Evolutionary conservation across 306 rosid genomes (phyloP).

Genomic region (Lathyrus tuberosus): DNA sequence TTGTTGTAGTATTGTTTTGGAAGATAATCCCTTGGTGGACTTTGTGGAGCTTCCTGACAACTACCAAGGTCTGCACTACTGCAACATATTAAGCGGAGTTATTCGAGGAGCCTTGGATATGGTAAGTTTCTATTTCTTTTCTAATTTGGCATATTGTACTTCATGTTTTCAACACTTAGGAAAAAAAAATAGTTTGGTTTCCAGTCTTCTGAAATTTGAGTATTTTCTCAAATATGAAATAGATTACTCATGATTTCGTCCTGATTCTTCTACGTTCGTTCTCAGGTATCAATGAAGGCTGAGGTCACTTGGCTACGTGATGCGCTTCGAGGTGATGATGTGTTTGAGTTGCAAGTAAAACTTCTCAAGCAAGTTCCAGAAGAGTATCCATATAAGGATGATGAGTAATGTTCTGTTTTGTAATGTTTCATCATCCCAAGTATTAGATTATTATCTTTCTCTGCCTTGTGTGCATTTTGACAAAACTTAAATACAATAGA

Average conservation of each 20-base stretch:
- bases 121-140: slow-evolving; percentile 57
- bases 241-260: slow-evolving; percentile 10
- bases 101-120: slow-evolving; percentile 96
- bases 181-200: slow-evolving; percentile 19
- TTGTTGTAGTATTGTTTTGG: slow-evolving; percentile 88
- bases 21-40: slow-evolving; percentile 96
- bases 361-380: slow-evolving; percentile 96
- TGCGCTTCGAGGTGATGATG: slow-evolving; percentile 92
- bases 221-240: slow-evolving; percentile 20
- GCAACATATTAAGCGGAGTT: slow-evolving; percentile 94
- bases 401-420: slow-evolving; percentile 54
- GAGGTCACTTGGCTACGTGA: slow-evolving; percentile 92
- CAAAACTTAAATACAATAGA: slow-evolving; percentile 26
- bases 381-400: slow-evolving; percentile 98
- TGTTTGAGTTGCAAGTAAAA: slow-evolving; percentile 88
- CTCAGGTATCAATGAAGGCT: slow-evolving; percentile 94
- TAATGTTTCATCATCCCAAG: slow-evolving; percentile 19
- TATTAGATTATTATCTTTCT: slow-evolving; percentile 34
- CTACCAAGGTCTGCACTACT: slow-evolving; percentile 92
- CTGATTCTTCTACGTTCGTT: slow-evolving; percentile 14
- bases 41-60: slow-evolving; percentile 97
- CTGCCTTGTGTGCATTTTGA: slow-evolving; percentile 39
- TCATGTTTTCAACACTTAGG: slow-evolving; percentile 6
- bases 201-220: not conserved
- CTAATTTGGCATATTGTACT: slow-evolving; percentile 2